Base-by-base conservation (phyloP, 441 rosid genomes). In the Gossypium schwendimanii region DNA sequence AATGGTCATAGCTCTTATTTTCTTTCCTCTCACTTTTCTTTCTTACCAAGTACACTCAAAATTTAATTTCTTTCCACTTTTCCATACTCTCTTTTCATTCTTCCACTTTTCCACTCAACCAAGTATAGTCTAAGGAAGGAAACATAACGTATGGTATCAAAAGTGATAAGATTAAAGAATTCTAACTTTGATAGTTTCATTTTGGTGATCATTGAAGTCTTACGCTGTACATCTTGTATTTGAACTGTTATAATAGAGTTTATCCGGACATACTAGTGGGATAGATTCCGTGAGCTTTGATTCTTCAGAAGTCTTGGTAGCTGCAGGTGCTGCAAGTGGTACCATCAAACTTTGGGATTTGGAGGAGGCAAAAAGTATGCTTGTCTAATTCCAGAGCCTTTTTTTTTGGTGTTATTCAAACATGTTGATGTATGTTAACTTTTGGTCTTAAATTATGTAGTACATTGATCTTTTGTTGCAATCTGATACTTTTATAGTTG, bases 251-350 rank as follows among this genome's bases (percentile, higher is more conserved):
- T 61, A 26, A 31, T 91, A 93, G 99, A 93, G 97, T 79, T 86
- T 96, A 83, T 84, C 95, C 10, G 99, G 99, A 61, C 99, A 96
- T 76, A 82, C 89, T 45, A 96, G 99, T 71, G 98, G 98, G 68
- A 82, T 96, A 57, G 99, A 96, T 86, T 93, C 99, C 14, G 99
- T 96, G 53, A 86, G 92, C 65, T 90, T 96, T 81, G 99, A 96
- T 83, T 89, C 94, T 79, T 91, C 95, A 0, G 99, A 96, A 81
- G 88, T 86, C 45, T 75, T 90, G 77, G 98, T 91, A 45, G 99
- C 99, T 49, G 99, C 98, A 28, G 99, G 99, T 75, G 97, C 99
- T 68, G 96, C 99, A 66, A 96, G 92, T 82, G 99, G 99, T 64
- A 91, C 98, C 0, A 88, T 96, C 72, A 96, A 96, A 85, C 91